phyloP scores from a whole-genome alignment of 352 stramenopile species.

The Phytophthora citricola region DNA sequence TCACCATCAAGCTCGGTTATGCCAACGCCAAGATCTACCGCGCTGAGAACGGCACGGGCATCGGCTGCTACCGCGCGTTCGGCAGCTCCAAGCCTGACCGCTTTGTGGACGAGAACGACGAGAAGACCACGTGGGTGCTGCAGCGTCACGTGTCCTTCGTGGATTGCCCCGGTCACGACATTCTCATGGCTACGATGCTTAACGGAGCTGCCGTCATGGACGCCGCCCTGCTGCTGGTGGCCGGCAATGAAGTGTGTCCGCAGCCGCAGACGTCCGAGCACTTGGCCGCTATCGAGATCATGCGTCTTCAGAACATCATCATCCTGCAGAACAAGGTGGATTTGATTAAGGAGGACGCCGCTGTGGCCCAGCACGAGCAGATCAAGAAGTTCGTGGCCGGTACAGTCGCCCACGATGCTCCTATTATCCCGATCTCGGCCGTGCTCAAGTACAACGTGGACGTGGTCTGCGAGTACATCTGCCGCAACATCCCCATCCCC shows the following conservation, averaged over 20 bases:
- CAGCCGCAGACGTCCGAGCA: slow-evolving; percentile 99
- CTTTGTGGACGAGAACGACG: slow-evolving; percentile 87
- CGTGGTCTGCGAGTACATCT: slow-evolving; percentile 99
- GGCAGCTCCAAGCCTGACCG: slow-evolving; percentile 89
- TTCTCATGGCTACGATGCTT: slow-evolving; percentile 99
- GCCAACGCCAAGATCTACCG: slow-evolving; percentile 99
- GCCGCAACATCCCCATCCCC: slow-evolving; percentile 98
- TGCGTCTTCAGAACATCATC: slow-evolving; percentile 99
- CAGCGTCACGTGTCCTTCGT: slow-evolving; percentile 99
- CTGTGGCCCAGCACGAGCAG: slow-evolving; percentile 98
- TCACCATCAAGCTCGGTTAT: slow-evolving; percentile 99
- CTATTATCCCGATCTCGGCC: slow-evolving; percentile 99
- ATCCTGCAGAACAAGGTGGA: slow-evolving; percentile 99
- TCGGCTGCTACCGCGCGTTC: slow-evolving; percentile 90
- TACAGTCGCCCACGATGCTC: slow-evolving; percentile 95
- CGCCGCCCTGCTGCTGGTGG: slow-evolving; percentile 98
- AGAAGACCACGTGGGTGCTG: slow-evolving; percentile 91
- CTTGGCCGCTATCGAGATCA: slow-evolving; percentile 99
- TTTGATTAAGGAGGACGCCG: slow-evolving; percentile 99
- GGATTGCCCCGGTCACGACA: slow-evolving; percentile 99
- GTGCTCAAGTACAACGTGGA: slow-evolving; percentile 99
- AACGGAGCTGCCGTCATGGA: slow-evolving; percentile 99
- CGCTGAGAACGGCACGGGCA: slow-evolving; percentile 80
- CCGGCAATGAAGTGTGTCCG: slow-evolving; percentile 98
- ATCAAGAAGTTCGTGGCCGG: slow-evolving; percentile 92